Evolutionary conservation across 805 yeast species (phyloP).

Genomic region (Pichia membranifaciens): DNA sequence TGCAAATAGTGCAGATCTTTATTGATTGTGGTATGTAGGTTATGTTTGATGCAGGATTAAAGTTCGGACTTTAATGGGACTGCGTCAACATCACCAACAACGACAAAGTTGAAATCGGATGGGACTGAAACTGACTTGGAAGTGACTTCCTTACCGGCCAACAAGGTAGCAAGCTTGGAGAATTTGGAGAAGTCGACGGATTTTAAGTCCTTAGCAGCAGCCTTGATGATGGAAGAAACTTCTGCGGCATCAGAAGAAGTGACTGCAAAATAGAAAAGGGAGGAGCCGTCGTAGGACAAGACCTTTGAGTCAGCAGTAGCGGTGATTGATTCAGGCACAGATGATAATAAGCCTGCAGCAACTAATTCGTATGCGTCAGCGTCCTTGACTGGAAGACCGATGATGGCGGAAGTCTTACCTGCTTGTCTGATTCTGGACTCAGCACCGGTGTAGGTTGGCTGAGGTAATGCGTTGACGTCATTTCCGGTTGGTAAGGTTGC

Average conservation of each 20-base stretch:
- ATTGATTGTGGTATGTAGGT: neutral
- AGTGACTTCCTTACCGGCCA: slow-evolving; percentile 35
- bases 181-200: slow-evolving; percentile 31
- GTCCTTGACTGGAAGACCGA: slow-evolving; percentile 73
- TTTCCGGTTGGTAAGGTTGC: slow-evolving; percentile 58
- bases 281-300: slow-evolving; percentile 68
- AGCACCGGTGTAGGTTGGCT: slow-evolving; percentile 52
- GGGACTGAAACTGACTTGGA: slow-evolving; percentile 34
- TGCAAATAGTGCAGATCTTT: no score
- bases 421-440: slow-evolving; percentile 59
- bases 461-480: slow-evolving; percentile 33
- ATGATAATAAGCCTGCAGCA: slow-evolving; percentile 58
- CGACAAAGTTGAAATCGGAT: slow-evolving; percentile 74
- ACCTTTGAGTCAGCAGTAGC: slow-evolving; percentile 46
- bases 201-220: slow-evolving; percentile 51
- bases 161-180: slow-evolving; percentile 45
- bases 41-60: slow-evolving; percentile 32
- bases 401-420: slow-evolving; percentile 65
- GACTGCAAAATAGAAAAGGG: slow-evolving; percentile 69
- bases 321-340: slow-evolving; percentile 46
- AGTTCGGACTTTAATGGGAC: slow-evolving; percentile 90
- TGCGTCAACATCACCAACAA: slow-evolving; percentile 79
- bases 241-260: slow-evolving; percentile 51
- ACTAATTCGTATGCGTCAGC: slow-evolving; percentile 64
- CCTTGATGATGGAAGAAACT: slow-evolving; percentile 57